phyloP scores from a whole-genome alignment of 352 stramenopile species.

The Globisporangium middletonii region DNA sequence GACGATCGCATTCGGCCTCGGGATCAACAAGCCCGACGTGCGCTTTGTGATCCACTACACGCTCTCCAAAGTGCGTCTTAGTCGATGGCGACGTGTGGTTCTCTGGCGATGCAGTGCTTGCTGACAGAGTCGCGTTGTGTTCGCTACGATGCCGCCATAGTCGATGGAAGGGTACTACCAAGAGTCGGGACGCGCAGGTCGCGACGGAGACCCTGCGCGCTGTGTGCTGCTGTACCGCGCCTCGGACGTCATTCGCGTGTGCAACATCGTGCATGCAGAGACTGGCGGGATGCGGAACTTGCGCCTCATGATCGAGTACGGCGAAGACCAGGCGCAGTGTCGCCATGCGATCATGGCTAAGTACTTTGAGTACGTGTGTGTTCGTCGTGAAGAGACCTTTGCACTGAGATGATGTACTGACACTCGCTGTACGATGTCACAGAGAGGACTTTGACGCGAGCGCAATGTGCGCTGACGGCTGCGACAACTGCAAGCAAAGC shows the following conservation, averaged over 20 bases:
- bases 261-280: conserved; percentile 57
- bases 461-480: conserved; percentile 32
- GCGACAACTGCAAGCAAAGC: conserved; percentile 43
- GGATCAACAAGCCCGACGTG: conserved; percentile 93
- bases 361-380: conserved; percentile 43
- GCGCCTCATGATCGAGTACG: conserved; percentile 61
- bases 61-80: conserved; percentile 49
- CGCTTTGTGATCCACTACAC: conserved; percentile 90
- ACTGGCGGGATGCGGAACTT: conserved; percentile 60
- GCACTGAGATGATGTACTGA: background rate
- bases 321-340: conserved; percentile 29
- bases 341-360: conserved; percentile 40
- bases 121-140: background rate
- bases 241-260: conserved; percentile 71
- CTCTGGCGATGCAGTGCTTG: background rate
- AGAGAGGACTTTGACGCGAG: conserved; percentile 36
- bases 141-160: conserved; percentile 12
- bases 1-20: conserved; percentile 92
- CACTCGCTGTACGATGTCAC: background rate
- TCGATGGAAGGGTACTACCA: conserved; percentile 97
- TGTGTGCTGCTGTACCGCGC: conserved; percentile 86
- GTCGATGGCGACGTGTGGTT: background rate
- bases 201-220: conserved; percentile 87
- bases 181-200: conserved; percentile 93
- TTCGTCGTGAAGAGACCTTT: background rate